Evolutionary conservation across 2,329 filamentous ascomycete genomes (phyloP).

Genomic region (Huntiella abstrusa): DNA sequence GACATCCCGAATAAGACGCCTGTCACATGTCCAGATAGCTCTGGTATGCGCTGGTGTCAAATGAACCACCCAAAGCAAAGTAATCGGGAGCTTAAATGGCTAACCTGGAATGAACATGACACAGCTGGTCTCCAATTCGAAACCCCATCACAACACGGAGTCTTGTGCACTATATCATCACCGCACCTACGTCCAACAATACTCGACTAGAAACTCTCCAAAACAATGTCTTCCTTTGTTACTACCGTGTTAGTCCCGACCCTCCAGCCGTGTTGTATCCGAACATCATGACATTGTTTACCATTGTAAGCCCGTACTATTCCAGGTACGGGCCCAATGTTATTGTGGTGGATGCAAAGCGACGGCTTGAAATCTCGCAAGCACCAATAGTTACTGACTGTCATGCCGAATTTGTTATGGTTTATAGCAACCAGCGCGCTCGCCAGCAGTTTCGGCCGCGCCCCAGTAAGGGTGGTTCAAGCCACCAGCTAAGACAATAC

Average conservation of each 20-base stretch:
- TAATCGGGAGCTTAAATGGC: too few species aligned
- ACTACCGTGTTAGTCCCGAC: slow-evolving; percentile 23
- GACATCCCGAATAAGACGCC: too few species aligned
- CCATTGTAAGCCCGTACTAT: slow-evolving; percentile 1
- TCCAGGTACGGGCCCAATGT: background rate
- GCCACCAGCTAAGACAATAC: slow-evolving; percentile 92
- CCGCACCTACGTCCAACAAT: too few species aligned
- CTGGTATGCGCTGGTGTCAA: background rate
- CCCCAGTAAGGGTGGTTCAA: slow-evolving; percentile 67
- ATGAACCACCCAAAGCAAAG: slow-evolving; percentile 6
- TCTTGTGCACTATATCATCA: background rate
- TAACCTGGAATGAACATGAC: background rate
- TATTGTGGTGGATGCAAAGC: background rate
- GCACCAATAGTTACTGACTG: slow-evolving; percentile 2
- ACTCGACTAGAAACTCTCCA: background rate
- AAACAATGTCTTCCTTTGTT: slow-evolving; percentile 23
- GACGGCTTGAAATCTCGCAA: background rate
- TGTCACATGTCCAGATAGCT: too few species aligned
- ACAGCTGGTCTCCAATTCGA: too few species aligned
- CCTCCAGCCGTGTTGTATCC: slow-evolving; percentile 1
- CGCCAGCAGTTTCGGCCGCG: slow-evolving; percentile 84
- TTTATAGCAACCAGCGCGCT: slow-evolving; percentile 59
- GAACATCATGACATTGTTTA: slow-evolving; percentile 10
- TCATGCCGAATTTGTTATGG: slow-evolving; percentile 3
- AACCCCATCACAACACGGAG: too few species aligned